Evolutionary conservation across 257 asterid species (phyloP).

Genomic region (Solanum phureja): DNA sequence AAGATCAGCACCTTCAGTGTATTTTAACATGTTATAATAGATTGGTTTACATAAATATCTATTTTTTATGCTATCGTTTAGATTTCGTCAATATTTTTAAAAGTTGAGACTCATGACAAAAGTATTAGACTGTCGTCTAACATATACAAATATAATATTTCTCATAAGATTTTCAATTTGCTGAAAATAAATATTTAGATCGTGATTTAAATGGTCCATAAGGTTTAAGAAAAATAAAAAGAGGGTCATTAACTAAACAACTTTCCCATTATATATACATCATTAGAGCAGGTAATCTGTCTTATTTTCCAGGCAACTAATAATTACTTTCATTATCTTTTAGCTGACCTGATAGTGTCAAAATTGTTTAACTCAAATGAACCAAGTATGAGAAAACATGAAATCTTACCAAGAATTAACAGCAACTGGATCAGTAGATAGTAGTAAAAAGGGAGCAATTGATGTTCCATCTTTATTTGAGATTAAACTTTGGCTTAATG

Average conservation of each 20-base stretch:
- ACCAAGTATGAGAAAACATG: not conserved
- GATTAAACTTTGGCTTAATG: not conserved
- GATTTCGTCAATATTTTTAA: not conserved
- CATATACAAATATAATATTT: not conserved
- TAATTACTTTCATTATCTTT: not conserved
- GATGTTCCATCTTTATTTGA: not conserved
- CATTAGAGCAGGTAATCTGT: not conserved
- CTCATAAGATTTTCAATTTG: not conserved
- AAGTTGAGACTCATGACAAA: not conserved
- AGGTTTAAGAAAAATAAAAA: not conserved
- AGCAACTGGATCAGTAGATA: not conserved
- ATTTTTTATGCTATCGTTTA: not conserved
- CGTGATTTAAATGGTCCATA: not conserved
- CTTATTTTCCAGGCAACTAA: too few relatives aligned
- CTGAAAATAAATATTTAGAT: not conserved
- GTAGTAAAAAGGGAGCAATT: not conserved
- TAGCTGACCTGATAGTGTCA: not conserved
- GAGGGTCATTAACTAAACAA: not conserved
- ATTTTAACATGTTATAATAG: not conserved
- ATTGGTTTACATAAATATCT: not conserved
- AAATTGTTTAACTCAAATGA: not conserved
- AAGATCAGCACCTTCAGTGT: not conserved
- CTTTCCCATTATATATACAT: not conserved
- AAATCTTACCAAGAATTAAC: not conserved
- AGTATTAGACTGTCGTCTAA: not conserved